Percentiles rank a stretch among this genome's conserved stretches.
Conservation (phyloP, 768 basidiomycete species). For the Rickenella mellea region DNA sequence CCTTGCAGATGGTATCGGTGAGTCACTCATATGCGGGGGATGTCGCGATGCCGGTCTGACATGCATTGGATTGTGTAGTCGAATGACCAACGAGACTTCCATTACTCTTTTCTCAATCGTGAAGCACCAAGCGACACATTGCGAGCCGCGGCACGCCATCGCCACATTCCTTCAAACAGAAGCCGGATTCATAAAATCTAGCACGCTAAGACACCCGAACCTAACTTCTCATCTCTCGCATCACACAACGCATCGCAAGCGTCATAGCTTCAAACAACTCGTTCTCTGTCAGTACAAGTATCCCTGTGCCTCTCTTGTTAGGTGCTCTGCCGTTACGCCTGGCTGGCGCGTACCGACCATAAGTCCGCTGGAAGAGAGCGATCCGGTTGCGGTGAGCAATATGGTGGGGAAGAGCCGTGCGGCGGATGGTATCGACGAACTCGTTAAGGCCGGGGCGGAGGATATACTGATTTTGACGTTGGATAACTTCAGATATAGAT, state of each 20-base stretch:
- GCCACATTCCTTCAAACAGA: slow-evolving; percentile 80
- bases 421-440: slow-evolving; percentile 82
- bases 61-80: slow-evolving; percentile 38
- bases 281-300: slow-evolving; percentile 93
- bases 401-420: slow-evolving; percentile 83
- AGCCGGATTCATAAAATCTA: slow-evolving; percentile 87
- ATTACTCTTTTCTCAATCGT: neutral
- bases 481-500: slow-evolving; percentile 81
- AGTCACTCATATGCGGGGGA: slow-evolving; percentile 15
- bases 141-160: slow-evolving; percentile 95
- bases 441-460: slow-evolving; percentile 77
- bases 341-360: slow-evolving; percentile 87
- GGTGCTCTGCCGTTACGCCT: slow-evolving; percentile 69
- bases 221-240: slow-evolving; percentile 63
- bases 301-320: slow-evolving; percentile 46
- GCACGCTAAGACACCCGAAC: slow-evolving; percentile 49
- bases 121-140: slow-evolving; percentile 98
- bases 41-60: neutral
- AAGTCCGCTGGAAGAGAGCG: slow-evolving; percentile 68
- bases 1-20: slow-evolving; percentile 93
- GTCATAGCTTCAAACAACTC: slow-evolving; percentile 79
- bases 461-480: slow-evolving; percentile 86
- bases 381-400: slow-evolving; percentile 85
- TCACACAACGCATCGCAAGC: slow-evolving; percentile 84
- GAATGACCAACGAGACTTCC: slow-evolving; percentile 77